Conservation (phyloP, 768 basidiomycete species). For the Russula sp. region DNA sequence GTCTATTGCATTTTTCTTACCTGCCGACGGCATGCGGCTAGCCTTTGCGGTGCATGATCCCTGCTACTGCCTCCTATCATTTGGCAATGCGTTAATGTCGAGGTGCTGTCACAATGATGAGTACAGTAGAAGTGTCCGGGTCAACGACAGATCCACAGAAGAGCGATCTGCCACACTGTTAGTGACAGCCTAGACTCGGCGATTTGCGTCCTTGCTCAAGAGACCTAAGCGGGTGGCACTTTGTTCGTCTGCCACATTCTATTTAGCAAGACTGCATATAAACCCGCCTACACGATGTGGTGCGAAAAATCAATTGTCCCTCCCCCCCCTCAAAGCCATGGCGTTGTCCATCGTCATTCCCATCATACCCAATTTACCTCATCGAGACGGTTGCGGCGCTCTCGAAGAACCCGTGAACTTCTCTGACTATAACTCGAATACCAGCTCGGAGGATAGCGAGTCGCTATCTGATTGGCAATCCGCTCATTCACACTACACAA, state of each 20-base stretch:
- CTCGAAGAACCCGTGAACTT: neutral
- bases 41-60: neutral
- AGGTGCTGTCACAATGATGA: neutral
- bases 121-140: no score
- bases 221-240: neutral
- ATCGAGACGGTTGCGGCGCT: neutral
- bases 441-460: neutral
- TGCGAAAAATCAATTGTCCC: neutral
- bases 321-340: neutral
- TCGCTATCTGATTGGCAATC: neutral
- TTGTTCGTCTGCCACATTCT: slow-evolving; percentile 6
- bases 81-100: neutral
- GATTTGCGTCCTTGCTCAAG: neutral
- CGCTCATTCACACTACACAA: neutral
- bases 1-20: neutral
- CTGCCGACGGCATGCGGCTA: neutral
- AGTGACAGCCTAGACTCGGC: neutral
- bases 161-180: neutral
- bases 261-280: slow-evolving; percentile 1
- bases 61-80: neutral
- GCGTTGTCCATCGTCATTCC: slow-evolving; percentile 7
- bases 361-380: neutral
- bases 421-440: neutral
- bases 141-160: neutral
- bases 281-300: neutral